Conservation (phyloP, 371 early-diverging fungal species). For the Rhizopus sp. region DNA sequence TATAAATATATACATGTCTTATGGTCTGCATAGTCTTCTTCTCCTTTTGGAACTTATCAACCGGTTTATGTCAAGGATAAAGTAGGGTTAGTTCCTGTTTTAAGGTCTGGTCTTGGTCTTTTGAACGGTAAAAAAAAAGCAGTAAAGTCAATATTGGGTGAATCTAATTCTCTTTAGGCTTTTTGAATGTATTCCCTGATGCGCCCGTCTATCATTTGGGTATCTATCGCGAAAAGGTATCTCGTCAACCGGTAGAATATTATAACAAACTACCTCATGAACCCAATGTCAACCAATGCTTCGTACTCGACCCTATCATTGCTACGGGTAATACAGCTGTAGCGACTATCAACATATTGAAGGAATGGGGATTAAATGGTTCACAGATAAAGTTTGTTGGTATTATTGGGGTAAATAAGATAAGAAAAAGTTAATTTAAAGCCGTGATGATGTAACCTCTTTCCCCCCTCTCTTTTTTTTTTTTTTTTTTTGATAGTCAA, state of each 20-base stretch:
- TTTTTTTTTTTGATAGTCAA: conserved; percentile 39
- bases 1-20: conserved; percentile 16
- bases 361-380: conserved; percentile 76
- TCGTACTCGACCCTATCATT: conserved; percentile 84
- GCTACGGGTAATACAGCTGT: conserved; percentile 87
- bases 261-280: conserved; percentile 84
- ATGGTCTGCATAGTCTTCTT: too few relatives aligned
- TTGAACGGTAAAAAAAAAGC: conserved; percentile 61
- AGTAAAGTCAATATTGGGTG: neutral
- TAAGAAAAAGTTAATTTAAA: neutral
- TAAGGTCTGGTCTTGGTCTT: conserved; percentile 79
- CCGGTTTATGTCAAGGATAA: conserved; percentile 52
- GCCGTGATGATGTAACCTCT: too few relatives aligned
- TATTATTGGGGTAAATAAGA: conserved; percentile 58
- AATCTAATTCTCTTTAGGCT: conserved; percentile 39
- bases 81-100: conserved; percentile 80
- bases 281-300: conserved; percentile 70
- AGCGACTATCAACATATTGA: conserved; percentile 77
- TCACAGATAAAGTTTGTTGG: conserved; percentile 72
- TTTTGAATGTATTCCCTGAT: conserved; percentile 69
- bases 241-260: conserved; percentile 90
- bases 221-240: conserved; percentile 79
- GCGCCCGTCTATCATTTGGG: conserved; percentile 83
- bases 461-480: too few relatives aligned
- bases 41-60: conserved; percentile 54